Base-by-base conservation (phyloP, 176 grass and related monocot species). In the Pharus latifolius region DNA sequence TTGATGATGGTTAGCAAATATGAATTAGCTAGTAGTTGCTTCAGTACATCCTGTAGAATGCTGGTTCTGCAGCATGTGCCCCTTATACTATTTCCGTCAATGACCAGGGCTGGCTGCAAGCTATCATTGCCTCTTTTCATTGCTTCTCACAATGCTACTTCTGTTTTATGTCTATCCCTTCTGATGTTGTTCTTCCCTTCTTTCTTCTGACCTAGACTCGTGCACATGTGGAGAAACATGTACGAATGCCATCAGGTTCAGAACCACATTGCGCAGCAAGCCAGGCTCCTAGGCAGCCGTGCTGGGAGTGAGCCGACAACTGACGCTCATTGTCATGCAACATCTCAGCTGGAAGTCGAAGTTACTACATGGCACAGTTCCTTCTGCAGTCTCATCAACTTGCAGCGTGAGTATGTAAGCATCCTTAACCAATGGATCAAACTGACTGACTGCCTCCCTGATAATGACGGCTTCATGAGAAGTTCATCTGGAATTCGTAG, bases 181-280 rank as follows among this genome's bases (percentile, higher is more conserved):
- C 40, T 80, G 22, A 55, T 0, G 7, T 58, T 2, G 16, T 43
- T 60, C 29, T 49, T 80, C 19, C 52, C 43, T 77, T 66, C n/a
- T 34, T 82, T 80, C n/a, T 82, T 51, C 71, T 68, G 69, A 33
- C 42, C 8, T 77, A 99, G 96, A 46, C 84, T 99, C 23, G 76
- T 90, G 34, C 73, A 91, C 63, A 99, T 99, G 96, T 99, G 96
- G 96, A 88, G 79, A 82, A 87, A 66, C 63, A 95, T 99, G 96
- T 72, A 91, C 22, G 90, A 95, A 69, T 99, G 90, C 54, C 96
- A 99, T 80, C 82, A 99, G 66, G 90, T 91, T 74, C 96, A 99
- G 73, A 86, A 80, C 60, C 84, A 88, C 18, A 61, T 91, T 47
- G 87, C 90, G 27, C 96, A 99, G 72, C 87, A 91, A 72, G 80